phyloP scores from a whole-genome alignment of 176 grass and related monocot species.

The Guadua angustifolia region DNA sequence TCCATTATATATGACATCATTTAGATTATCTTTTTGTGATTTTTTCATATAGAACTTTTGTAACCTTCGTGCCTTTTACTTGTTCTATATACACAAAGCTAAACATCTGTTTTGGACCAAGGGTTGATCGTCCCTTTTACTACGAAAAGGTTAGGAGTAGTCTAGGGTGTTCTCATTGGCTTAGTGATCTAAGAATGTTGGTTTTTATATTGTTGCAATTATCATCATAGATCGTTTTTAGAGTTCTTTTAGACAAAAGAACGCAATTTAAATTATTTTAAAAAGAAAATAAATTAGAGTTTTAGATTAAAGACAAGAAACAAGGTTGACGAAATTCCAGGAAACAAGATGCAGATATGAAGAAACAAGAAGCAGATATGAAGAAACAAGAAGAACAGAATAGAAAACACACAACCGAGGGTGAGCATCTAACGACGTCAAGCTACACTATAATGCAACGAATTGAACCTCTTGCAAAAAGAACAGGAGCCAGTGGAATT shows the following conservation, averaged over 20 bases:
- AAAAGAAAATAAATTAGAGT: too few relatives aligned
- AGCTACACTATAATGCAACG: not conserved
- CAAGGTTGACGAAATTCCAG: not conserved
- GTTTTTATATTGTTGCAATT: not conserved
- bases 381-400: not conserved
- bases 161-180: not conserved
- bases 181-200: not conserved
- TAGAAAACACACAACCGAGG: not conserved
- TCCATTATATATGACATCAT: not conserved
- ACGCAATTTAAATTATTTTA: too few relatives aligned
- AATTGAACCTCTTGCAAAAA: not conserved
- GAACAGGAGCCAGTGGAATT: not conserved
- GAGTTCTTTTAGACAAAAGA: too few relatives aligned
- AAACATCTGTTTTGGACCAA: not conserved
- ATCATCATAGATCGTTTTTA: not conserved
- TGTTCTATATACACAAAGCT: not conserved
- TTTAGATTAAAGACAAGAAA: not conserved
- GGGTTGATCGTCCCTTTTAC: not conserved
- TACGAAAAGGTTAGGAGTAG: not conserved
- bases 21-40: not conserved
- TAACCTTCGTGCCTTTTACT: not conserved
- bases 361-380: too few relatives aligned
- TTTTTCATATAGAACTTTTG: not conserved
- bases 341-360: not conserved
- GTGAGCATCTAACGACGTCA: not conserved